These are phyloP conservation scores for Sphenostylis stenocarpa DNA, from an alignment of 306 rosid species.

Conservation along the genomic window DNA sequence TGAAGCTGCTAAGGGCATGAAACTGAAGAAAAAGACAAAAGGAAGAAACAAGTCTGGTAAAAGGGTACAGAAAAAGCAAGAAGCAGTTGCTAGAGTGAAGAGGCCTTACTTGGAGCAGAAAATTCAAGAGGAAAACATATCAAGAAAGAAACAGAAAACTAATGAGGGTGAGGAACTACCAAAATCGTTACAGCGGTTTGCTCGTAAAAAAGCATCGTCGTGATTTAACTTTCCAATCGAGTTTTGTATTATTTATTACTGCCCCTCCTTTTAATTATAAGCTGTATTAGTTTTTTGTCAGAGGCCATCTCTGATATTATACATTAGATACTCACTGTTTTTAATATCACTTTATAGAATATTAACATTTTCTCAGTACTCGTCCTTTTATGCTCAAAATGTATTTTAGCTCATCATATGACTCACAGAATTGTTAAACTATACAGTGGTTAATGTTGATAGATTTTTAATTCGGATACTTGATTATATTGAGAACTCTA, in stretches of 20 bases:
- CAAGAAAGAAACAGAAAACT: conserved; percentile 61
- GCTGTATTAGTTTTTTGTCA: too few species aligned
- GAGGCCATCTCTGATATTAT: too few species aligned
- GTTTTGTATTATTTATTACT: not conserved
- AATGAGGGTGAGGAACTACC: conserved; percentile 58
- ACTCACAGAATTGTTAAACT: too few species aligned
- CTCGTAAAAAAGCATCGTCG: conserved; percentile 52
- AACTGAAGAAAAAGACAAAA: conserved; percentile 78
- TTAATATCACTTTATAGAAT: too few species aligned
- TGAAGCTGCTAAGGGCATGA: conserved; percentile 59
- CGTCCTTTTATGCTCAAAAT: too few species aligned
- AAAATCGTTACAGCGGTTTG: conserved; percentile 73
- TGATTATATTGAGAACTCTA: too few species aligned
- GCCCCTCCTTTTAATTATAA: not conserved
- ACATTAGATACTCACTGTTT: too few species aligned
- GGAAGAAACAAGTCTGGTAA: conserved; percentile 83
- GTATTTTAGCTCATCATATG: too few species aligned
- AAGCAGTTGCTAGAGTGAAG: conserved; percentile 56
- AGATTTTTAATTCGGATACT: too few species aligned
- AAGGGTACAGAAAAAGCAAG: conserved; percentile 61
- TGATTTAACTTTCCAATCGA: conserved; percentile 14
- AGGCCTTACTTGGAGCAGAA: conserved; percentile 75
- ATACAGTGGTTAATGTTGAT: too few species aligned
- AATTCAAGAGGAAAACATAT: conserved; percentile 42
- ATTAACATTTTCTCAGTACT: too few species aligned